phyloP scores from a whole-genome alignment of 2,329 filamentous ascomycete genomes.

The Colletotrichum sp. region DNA sequence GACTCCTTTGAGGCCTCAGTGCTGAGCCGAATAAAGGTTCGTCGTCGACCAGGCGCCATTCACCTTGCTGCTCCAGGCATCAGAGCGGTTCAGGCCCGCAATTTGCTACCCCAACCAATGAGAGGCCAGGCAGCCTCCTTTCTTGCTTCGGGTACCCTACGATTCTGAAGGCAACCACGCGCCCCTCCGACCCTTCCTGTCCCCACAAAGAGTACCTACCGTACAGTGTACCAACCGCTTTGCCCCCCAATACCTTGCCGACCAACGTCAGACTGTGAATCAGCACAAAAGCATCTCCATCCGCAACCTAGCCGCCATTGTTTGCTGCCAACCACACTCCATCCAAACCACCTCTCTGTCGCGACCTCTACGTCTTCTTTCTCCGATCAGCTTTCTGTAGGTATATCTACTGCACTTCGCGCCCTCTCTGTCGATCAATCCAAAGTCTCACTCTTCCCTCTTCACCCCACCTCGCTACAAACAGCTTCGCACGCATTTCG shows the following conservation, averaged over 20 bases:
- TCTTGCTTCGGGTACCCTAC: neutral
- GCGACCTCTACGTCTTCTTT: neutral
- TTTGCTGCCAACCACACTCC: neutral
- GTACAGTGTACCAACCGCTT: neutral
- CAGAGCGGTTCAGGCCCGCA: neutral
- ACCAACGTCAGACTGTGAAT: constrained; percentile 3
- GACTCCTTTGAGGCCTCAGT: neutral
- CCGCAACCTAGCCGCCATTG: neutral
- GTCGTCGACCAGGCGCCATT: neutral
- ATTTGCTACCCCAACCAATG: neutral
- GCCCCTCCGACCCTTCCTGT: neutral
- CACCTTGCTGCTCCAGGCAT: constrained; percentile 8
- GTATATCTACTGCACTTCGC: neutral
- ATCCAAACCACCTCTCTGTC: neutral
- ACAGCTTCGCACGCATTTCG: neutral
- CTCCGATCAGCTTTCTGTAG: neutral
- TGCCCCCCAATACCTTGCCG: neutral
- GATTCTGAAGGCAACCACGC: neutral
- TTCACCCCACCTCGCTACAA: neutral
- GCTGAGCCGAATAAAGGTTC: neutral
- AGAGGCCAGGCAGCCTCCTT: neutral
- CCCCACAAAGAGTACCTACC: neutral
- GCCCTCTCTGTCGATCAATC: neutral
- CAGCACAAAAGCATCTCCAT: constrained; percentile 2
- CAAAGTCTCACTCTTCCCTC: neutral